Evolutionary conservation across 257 asterid species (phyloP).

Genomic region (Striga asiatica): DNA sequence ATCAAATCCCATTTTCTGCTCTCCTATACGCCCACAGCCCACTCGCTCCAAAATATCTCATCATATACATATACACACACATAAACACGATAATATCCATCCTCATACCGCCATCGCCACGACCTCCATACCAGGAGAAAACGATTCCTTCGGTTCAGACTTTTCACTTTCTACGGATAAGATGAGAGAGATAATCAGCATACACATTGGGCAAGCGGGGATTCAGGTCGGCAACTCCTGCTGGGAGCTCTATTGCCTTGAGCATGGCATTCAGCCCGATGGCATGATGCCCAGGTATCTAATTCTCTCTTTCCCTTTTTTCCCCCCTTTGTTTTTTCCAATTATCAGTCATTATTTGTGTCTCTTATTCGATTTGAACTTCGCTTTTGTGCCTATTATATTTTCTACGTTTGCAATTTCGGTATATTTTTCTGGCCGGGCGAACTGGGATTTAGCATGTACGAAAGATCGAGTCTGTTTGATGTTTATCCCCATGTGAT

Average conservation of each 20-base stretch:
- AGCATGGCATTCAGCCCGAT: slow-evolving; percentile 28
- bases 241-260: slow-evolving; percentile 31
- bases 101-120: not conserved
- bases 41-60: not conserved
- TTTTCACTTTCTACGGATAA: not conserved
- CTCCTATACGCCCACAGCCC: not conserved
- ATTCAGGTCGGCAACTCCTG: slow-evolving; percentile 29
- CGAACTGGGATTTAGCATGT: no score
- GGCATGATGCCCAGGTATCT: slow-evolving; percentile 27
- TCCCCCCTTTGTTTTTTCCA: not conserved
- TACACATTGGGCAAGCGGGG: slow-evolving; percentile 29
- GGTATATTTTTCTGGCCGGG: no score
- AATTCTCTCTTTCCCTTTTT: not conserved
- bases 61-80: not conserved
- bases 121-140: not conserved
- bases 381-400: no score
- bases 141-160: not conserved
- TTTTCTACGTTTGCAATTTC: no score
- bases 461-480: no score
- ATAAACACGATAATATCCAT: not conserved
- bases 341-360: not conserved
- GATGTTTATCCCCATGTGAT: no score
- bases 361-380: not conserved
- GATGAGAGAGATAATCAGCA: slow-evolving; percentile 20
- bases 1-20: slow-evolving; percentile 17